A percentile compares a stretch with the other conserved stretches of the same genome.
These are phyloP conservation scores for Psilocybe cubensis DNA, from an alignment of 768 basidiomycete genomes.

Conservation along the genomic window DNA sequence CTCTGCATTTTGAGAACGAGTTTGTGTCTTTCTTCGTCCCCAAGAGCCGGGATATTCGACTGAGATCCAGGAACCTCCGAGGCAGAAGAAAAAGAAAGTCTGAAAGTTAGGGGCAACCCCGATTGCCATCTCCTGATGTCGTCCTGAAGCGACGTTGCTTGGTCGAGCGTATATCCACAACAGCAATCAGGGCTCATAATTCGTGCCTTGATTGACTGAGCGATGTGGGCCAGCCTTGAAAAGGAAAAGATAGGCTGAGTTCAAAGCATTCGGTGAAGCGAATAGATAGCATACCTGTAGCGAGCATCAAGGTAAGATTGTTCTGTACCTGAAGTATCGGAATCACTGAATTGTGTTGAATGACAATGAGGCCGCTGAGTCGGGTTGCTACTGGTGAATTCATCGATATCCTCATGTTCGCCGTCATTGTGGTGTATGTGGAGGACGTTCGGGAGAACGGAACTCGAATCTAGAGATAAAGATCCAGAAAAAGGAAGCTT, in stretches of 20 bases:
- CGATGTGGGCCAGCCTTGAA: conserved; percentile 62
- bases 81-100: conserved; percentile 39
- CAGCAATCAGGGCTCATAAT: conserved; percentile 42
- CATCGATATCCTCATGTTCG: neutral
- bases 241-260: neutral
- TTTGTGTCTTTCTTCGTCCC: neutral
- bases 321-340: conserved; percentile 1
- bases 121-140: conserved; percentile 58
- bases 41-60: neutral
- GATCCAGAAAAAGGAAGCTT: conserved; percentile 49
- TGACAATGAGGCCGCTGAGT: neutral
- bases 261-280: neutral
- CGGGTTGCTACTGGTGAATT: neutral
- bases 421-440: neutral
- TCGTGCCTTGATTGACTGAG: conserved; percentile 63
- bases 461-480: neutral
- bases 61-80: neutral
- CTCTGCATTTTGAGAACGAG: conserved; percentile 37
- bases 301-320: conserved; percentile 19
- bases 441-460: neutral
- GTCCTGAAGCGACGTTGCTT: conserved; percentile 58
- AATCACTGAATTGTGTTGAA: neutral
- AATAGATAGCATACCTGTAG: conserved; percentile 21
- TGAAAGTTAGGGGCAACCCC: conserved; percentile 45
- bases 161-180: conserved; percentile 59